Percentiles rank a stretch among this genome's conserved stretches.
Conservation (phyloP, 129 eudicot genomes). For the Centrapalus pauciflorus region DNA sequence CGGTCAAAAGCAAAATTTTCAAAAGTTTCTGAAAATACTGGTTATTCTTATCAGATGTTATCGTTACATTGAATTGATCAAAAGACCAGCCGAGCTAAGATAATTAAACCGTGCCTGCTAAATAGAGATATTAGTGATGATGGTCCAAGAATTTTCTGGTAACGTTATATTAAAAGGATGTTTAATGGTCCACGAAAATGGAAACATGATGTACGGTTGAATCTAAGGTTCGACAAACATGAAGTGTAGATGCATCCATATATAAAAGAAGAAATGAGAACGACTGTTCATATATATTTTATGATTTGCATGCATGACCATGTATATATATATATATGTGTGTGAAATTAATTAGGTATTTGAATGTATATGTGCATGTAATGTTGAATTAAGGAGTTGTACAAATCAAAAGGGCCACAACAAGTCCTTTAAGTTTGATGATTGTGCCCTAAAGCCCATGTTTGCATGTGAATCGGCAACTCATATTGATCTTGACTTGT, state of each 20-base stretch:
- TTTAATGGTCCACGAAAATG: neutral
- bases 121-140: neutral
- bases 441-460: constrained; percentile 18
- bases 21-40: too few species aligned
- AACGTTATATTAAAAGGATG: neutral
- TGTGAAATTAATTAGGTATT: too few species aligned
- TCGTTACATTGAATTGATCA: too few species aligned
- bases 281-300: neutral
- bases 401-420: constrained; percentile 14
- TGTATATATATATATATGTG: too few species aligned
- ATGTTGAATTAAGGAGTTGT: constrained; percentile 3
- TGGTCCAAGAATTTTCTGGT: neutral
- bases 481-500: constrained; percentile 27
- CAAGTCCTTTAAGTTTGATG: neutral
- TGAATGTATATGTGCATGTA: constrained; percentile 18
- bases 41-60: too few species aligned
- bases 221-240: neutral
- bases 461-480: constrained; percentile 36
- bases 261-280: constrained; percentile 20
- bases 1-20: neutral
- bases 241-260: neutral
- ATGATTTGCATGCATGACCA: neutral
- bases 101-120: too few species aligned
- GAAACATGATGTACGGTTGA: neutral
- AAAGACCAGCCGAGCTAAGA: too few species aligned